phyloP scores from a whole-genome alignment of 2,329 filamentous ascomycete genomes.

The Boeremia exigua region DNA sequence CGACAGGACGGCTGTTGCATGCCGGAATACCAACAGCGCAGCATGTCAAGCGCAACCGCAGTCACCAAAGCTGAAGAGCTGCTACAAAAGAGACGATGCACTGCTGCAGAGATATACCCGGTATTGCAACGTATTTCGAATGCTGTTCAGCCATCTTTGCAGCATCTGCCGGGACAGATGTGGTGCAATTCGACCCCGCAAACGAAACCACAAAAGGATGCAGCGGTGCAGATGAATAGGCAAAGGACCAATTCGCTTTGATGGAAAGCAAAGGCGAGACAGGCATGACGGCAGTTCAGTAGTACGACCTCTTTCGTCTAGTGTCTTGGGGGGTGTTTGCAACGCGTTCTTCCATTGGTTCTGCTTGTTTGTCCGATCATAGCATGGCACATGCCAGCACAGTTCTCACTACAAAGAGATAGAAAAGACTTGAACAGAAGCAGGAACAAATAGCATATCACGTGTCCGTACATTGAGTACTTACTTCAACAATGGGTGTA shows the following conservation, averaged over 20 bases:
- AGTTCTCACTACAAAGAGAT: background rate
- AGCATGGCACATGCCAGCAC: conserved; percentile 1
- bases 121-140: background rate
- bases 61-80: background rate
- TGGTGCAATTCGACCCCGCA: conserved; percentile 15
- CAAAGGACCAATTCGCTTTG: conserved; percentile 29
- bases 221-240: conserved; percentile 3
- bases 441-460: background rate
- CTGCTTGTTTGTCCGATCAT: background rate
- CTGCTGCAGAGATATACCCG: background rate
- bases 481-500: background rate
- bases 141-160: background rate
- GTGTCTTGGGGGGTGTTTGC: conserved; percentile 5
- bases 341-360: conserved; percentile 1
- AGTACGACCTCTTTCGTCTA: background rate
- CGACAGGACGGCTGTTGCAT: background rate
- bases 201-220: background rate
- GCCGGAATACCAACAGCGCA: conserved; percentile 24
- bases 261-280: conserved; percentile 11
- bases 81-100: conserved; percentile 1
- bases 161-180: conserved; percentile 9
- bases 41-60: conserved; percentile 22
- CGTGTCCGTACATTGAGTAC: background rate
- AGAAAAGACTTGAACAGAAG: background rate
- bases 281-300: conserved; percentile 7